Conservation (phyloP, 768 basidiomycete species). For the Pilatotrama ljubarskyi region DNA sequence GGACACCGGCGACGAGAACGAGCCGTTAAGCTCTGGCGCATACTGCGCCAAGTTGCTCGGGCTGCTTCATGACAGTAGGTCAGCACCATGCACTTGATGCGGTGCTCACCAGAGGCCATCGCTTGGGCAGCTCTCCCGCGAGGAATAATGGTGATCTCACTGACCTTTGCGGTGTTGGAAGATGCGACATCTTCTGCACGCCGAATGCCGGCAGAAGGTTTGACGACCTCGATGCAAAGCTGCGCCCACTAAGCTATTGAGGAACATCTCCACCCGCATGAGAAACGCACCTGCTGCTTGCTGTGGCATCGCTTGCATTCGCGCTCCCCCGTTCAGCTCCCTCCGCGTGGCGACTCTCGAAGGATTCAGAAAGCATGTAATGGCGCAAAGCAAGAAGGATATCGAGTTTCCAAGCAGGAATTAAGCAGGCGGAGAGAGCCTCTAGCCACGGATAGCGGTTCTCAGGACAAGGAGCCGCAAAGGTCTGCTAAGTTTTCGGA, state of each 20-base stretch:
- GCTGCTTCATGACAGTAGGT: conserved; percentile 25
- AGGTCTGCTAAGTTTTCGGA: not conserved
- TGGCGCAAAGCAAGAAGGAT: not conserved
- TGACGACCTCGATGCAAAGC: not conserved
- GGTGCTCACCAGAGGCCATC: not conserved
- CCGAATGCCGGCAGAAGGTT: conserved; percentile 16
- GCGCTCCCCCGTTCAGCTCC: not conserved
- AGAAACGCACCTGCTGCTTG: conserved; percentile 10
- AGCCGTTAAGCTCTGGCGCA: conserved; percentile 18
- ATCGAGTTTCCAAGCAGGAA: not conserved
- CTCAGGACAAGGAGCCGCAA: not conserved
- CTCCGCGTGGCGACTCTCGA: not conserved
- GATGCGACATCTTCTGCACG: conserved; percentile 23
- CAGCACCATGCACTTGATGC: not conserved
- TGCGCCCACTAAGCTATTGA: not conserved
- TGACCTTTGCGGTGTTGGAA: conserved; percentile 38
- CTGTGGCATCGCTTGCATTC: not conserved
- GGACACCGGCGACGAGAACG: conserved; percentile 8
- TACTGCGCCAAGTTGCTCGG: conserved; percentile 37
- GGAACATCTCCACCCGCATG: not conserved
- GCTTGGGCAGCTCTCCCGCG: no score
- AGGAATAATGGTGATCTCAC: conserved; percentile 8
- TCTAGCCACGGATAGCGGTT: not conserved
- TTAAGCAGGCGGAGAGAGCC: not conserved
- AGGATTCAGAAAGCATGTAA: conserved; percentile 1